Evolutionary conservation across 805 yeast genomes (phyloP).

Genomic region (Kockiozyma suomiensis): DNA sequence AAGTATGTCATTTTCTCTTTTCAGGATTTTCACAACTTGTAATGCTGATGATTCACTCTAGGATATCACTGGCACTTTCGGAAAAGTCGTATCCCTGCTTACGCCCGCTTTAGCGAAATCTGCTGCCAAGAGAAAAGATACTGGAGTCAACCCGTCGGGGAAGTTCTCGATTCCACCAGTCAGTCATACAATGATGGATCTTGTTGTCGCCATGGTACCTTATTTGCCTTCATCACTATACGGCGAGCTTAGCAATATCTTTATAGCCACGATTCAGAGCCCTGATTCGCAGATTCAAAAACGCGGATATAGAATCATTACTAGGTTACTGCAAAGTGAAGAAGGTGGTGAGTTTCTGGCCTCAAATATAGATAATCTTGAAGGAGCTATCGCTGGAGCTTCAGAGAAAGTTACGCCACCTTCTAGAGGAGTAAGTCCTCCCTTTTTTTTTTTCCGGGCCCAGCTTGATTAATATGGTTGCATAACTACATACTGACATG

Average conservation of each 20-base stretch:
- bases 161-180: constrained; percentile 51
- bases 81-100: constrained; percentile 79
- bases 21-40: background rate
- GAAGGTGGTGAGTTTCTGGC: constrained; percentile 59
- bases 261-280: constrained; percentile 61
- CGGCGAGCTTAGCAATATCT: constrained; percentile 74
- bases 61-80: constrained; percentile 74
- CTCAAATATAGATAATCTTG: constrained; percentile 59
- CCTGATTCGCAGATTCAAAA: constrained; percentile 32
- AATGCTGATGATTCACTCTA: constrained; percentile 42
- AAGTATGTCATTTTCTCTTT: background rate
- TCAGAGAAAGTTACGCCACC: constrained; percentile 57
- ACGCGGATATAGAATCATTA: constrained; percentile 43
- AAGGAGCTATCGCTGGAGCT: constrained; percentile 37
- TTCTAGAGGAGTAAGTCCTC: constrained; percentile 55
- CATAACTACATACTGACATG: constrained; percentile 36
- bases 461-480: no score
- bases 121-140: constrained; percentile 42
- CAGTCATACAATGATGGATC: constrained; percentile 87
- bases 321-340: constrained; percentile 70
- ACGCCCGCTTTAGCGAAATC: constrained; percentile 60
- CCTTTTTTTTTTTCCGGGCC: background rate
- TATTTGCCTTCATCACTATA: constrained; percentile 74
- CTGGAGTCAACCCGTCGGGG: constrained; percentile 37
- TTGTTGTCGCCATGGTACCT: constrained; percentile 82